Conservation (phyloP, 257 asterid genomes). For the Knoxia roxburghii region DNA sequence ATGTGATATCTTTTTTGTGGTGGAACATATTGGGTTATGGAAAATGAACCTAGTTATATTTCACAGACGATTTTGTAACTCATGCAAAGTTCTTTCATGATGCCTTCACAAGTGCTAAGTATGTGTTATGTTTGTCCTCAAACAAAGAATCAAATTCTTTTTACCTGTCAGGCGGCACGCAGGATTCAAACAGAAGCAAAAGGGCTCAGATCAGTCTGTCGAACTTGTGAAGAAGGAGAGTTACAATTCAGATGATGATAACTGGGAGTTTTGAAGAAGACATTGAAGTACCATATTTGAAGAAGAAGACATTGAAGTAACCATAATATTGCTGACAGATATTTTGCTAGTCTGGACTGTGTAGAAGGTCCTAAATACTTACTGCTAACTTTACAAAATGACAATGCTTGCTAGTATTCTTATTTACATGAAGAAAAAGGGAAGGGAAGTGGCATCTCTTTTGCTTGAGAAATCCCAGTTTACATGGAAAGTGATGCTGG, state of each 20-base stretch:
- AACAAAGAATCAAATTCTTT: not conserved
- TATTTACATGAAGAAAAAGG: not conserved
- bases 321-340: conserved; percentile 34
- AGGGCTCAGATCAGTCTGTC: conserved; percentile 17
- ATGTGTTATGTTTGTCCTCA: not conserved
- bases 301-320: conserved; percentile 32
- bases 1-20: not conserved
- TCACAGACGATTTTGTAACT: not conserved
- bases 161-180: conserved; percentile 33
- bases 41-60: not conserved
- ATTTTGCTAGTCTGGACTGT: not conserved
- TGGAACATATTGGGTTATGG: not conserved
- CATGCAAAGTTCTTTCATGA: too few species aligned
- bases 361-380: not conserved
- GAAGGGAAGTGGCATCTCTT: not conserved
- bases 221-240: conserved; percentile 25
- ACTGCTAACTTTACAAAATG: not conserved
- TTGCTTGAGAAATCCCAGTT: not conserved
- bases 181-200: conserved; percentile 10
- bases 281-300: conserved; percentile 43
- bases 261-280: conserved; percentile 47
- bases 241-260: conserved; percentile 39
- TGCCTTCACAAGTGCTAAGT: not conserved
- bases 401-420: not conserved
- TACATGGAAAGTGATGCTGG: not conserved